phyloP scores from a whole-genome alignment of 352 stramenopile genomes.

The Phytophthora agathidicida region DNA sequence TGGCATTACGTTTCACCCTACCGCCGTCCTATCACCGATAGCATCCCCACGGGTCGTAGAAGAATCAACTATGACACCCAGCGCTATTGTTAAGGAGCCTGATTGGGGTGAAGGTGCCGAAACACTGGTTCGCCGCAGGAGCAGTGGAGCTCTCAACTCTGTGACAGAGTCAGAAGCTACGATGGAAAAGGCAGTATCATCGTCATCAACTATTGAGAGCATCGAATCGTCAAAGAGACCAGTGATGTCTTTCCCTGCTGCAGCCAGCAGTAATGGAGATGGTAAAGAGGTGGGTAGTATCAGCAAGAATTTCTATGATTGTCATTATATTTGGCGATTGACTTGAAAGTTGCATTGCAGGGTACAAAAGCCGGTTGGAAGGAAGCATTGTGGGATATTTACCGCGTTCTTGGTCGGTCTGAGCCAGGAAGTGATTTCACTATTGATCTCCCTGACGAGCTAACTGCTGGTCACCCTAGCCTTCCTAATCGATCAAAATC shows the following conservation, averaged over 20 bases:
- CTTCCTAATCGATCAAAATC: slow-evolving; percentile 90
- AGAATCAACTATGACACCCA: slow-evolving; percentile 42
- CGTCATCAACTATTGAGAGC: slow-evolving; percentile 31
- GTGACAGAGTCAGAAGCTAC: slow-evolving; percentile 39
- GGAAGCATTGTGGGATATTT: slow-evolving; percentile 72
- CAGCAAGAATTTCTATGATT: neutral
- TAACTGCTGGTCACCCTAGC: slow-evolving; percentile 85
- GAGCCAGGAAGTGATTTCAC: slow-evolving; percentile 76
- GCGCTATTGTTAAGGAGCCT: slow-evolving; percentile 44
- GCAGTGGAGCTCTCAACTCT: slow-evolving; percentile 43
- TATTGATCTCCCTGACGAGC: slow-evolving; percentile 61
- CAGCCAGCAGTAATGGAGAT: slow-evolving; percentile 16
- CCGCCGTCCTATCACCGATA: slow-evolving; percentile 51
- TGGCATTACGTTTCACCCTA: slow-evolving; percentile 62
- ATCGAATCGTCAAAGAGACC: slow-evolving; percentile 28
- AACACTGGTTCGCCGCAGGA: slow-evolving; percentile 36
- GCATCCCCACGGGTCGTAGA: slow-evolving; percentile 43
- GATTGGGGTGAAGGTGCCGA: slow-evolving; percentile 42
- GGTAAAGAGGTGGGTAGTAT: slow-evolving; percentile 51
- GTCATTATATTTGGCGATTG: neutral
- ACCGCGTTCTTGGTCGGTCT: slow-evolving; percentile 63
- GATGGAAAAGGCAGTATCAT: slow-evolving; percentile 29
- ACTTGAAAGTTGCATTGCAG: slow-evolving; percentile 10
- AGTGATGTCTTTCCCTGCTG: slow-evolving; percentile 19
- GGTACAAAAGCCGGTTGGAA: slow-evolving; percentile 55